Conservation (phyloP, 345 rosid species). For the Lumnitzera racemosa region DNA sequence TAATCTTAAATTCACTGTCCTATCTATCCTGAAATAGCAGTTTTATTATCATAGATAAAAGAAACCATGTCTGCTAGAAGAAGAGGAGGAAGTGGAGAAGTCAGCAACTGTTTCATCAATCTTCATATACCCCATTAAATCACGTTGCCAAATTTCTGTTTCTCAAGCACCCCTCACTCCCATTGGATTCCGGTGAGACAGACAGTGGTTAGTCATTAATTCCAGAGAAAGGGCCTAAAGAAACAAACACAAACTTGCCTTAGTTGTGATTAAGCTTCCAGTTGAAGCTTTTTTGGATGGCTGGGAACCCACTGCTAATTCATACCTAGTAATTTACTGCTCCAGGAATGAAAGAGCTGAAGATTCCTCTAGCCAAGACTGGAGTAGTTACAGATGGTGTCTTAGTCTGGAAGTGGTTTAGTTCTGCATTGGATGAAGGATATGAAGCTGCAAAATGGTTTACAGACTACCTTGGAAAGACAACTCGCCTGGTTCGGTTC, state of each 20-base stretch:
- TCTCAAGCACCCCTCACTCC: constrained; percentile 66
- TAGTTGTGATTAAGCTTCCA: constrained; percentile 59
- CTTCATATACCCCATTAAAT: constrained; percentile 73
- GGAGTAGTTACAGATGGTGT: constrained; percentile 35
- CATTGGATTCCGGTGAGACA: constrained; percentile 81
- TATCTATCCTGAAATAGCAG: too few relatives aligned
- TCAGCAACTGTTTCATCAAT: constrained; percentile 41
- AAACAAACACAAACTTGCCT: constrained; percentile 59
- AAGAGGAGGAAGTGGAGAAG: constrained; percentile 6
- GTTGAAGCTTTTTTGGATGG: constrained; percentile 45
- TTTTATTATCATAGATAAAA: too few relatives aligned
- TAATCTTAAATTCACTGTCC: too few relatives aligned
- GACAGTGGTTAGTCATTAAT: constrained; percentile 49
- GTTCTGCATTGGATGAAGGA: constrained; percentile 90
- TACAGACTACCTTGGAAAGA: constrained; percentile 61
- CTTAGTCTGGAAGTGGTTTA: constrained; percentile 92
- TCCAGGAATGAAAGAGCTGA: constrained; percentile 69
- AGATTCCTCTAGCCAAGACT: constrained; percentile 48
- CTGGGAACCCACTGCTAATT: constrained; percentile 48
- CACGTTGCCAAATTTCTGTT: constrained; percentile 71
- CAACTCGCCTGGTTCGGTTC: constrained; percentile 77
- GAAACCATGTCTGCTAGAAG: not conserved
- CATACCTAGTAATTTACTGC: constrained; percentile 66
- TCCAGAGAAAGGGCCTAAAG: not conserved
- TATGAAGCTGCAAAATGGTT: constrained; percentile 80